Base-by-base conservation (phyloP, 2,329 filamentous ascomycete genomes). In the Exophiala calicioides region DNA sequence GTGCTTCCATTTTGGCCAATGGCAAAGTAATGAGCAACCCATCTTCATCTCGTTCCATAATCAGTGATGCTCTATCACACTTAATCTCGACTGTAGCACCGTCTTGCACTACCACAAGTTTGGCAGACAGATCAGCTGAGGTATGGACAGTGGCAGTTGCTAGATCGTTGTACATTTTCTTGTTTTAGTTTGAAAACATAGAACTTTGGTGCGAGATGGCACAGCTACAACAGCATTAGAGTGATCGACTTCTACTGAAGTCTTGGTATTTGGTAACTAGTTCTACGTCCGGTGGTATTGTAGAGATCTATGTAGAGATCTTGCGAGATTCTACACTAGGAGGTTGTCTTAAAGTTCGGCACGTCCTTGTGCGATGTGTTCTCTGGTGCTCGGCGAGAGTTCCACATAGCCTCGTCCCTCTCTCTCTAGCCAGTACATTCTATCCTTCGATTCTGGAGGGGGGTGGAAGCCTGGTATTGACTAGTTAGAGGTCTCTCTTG, bases 151-250 rank as follows among this genome's bases (percentile, higher is more conserved):
- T 19, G 4, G 39, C 38, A 31, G 32, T 33, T 36, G 24, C 37
- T 7, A 53, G 37, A 6, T 12, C 21, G 16, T 51, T 15, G 30
- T 53, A 41, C 13, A 42, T 21, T 4, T 19, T 15, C 24, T 18
- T 37, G 23, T 10, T 39, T 23, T 42, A 29, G 15, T 53, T 50
- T 24, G 40, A 53, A 30, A 42, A 53, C 15, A 33, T 21, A n/a
- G 42, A 18, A 34, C 50, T 53, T n/a, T 33, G 41, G 30, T 51
- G 45, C 26, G 44, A 34, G 16, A 53, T 45, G 21, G 50, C 50
- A 23, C 50, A 53, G 40, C 46, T 53, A 32, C 10, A 33, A 30
- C n/a, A 31, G 15, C 23, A 46, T 10, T n/a, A n/a, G n/a, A n/a
- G n/a, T n/a, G n/a, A n/a, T n/a, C n/a, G n/a, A n/a, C n/a, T n/a